These are phyloP conservation scores for Teratosphaeria nubilosa DNA, from an alignment of 2,329 filamentous ascomycete species.

Conservation along the genomic window DNA sequence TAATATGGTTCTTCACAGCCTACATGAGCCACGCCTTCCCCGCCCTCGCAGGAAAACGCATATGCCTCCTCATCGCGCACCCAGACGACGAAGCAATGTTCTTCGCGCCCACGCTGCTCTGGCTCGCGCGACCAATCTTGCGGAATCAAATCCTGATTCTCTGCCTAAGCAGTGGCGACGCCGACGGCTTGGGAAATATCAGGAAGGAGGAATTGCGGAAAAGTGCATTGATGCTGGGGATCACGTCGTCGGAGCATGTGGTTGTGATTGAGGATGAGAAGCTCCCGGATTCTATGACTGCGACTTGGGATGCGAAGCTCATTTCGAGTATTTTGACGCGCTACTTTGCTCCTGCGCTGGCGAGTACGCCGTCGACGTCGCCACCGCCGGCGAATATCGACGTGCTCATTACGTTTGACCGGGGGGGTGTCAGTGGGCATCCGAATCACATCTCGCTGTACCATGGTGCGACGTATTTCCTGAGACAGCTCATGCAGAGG, in stretches of 20 bases:
- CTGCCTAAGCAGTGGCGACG: conserved; percentile 84
- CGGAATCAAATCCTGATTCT: conserved; percentile 91
- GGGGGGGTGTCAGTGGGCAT: conserved; percentile 70
- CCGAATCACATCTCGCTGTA: conserved; percentile 90
- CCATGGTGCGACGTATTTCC: conserved; percentile 66
- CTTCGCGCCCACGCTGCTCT: conserved; percentile 79
- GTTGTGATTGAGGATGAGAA: conserved; percentile 72
- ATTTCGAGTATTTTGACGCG: conserved; percentile 61
- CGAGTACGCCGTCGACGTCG: conserved; percentile 30
- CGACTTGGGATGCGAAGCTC: conserved; percentile 60
- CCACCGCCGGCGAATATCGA: conserved; percentile 55
- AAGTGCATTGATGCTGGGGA: conserved; percentile 66
- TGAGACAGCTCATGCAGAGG: conserved; percentile 53
- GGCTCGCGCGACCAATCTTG: conserved; percentile 67
- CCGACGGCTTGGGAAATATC: conserved; percentile 74
- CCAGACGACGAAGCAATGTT: conserved; percentile 99
- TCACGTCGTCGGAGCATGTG: conserved; percentile 66
- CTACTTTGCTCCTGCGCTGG: conserved; percentile 61
- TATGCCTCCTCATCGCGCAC: conserved; percentile 89
- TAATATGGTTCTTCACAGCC: conserved; percentile 39
- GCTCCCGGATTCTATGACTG: conserved; percentile 84
- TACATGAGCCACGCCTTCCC: conserved; percentile 46
- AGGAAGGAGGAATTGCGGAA: conserved; percentile 75
- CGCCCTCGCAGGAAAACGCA: conserved; percentile 66
- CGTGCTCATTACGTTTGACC: conserved; percentile 82